A percentile compares a stretch with the other conserved stretches of the same genome.
phyloP scores from a whole-genome alignment of 2,329 filamentous ascomycete genomes.

The Alternaria burnsii region DNA sequence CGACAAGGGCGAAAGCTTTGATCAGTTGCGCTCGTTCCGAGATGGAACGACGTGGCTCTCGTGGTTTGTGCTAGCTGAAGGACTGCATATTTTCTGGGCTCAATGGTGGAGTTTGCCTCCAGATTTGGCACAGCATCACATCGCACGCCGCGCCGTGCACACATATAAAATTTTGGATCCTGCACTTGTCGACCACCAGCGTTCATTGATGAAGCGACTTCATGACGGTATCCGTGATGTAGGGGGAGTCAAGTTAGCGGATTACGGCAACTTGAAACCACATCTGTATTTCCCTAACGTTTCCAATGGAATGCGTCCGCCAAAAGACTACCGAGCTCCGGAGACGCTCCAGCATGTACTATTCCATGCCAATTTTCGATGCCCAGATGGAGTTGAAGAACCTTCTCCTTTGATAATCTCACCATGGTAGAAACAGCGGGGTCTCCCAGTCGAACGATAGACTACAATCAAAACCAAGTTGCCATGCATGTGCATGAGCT shows the following conservation, averaged over 20 bases:
- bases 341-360: background rate
- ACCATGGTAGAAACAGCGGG: background rate
- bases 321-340: background rate
- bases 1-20: slow-evolving; percentile 39
- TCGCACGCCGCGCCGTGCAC: slow-evolving; percentile 36
- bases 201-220: background rate
- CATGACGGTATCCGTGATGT: background rate
- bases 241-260: background rate
- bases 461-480: slow-evolving; percentile 21
- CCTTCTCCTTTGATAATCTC: background rate
- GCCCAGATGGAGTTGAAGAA: background rate
- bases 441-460: background rate
- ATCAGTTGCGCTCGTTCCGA: slow-evolving; percentile 34
- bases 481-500: background rate
- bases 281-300: background rate
- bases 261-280: background rate
- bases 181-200: background rate
- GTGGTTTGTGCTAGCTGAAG: slow-evolving; percentile 45
- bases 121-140: slow-evolving; percentile 28
- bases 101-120: slow-evolving; percentile 40
- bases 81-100: slow-evolving; percentile 42
- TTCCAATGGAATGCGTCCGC: background rate
- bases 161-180: slow-evolving; percentile 25
- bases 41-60: slow-evolving; percentile 43
- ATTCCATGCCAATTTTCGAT: background rate